These are phyloP conservation scores for Barnettozyma sp. DNA, from an alignment of 805 yeast genomes.

Conservation along the genomic window DNA sequence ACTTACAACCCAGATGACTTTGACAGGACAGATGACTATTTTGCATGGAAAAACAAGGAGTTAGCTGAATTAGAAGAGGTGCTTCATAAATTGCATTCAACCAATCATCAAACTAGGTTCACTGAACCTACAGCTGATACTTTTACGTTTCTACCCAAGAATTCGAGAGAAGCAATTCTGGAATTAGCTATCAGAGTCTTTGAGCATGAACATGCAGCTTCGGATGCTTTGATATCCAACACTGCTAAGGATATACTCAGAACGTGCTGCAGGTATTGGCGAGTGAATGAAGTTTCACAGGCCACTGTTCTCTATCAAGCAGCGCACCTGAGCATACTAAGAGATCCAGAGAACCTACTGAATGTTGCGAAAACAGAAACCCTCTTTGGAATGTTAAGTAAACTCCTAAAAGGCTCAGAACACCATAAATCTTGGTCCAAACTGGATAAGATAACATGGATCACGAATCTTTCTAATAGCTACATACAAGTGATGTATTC, in stretches of 20 bases:
- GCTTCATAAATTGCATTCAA: conserved; percentile 15
- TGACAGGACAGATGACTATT: conserved; percentile 27
- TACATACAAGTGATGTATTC: conserved; percentile 41
- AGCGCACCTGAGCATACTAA: conserved; percentile 31
- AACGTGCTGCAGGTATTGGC: conserved; percentile 50
- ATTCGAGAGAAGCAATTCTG: conserved; percentile 35
- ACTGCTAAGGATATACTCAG: conserved; percentile 37
- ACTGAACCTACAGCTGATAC: not conserved
- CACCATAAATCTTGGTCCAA: conserved; percentile 33
- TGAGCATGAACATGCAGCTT: conserved; percentile 27
- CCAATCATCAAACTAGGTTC: not conserved
- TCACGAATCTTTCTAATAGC: conserved; percentile 35
- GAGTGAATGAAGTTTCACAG: conserved; percentile 43
- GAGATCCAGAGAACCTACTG: conserved; percentile 23
- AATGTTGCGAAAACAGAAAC: conserved; percentile 27
- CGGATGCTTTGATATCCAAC: conserved; percentile 32
- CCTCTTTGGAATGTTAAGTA: conserved; percentile 29
- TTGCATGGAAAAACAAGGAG: conserved; percentile 37
- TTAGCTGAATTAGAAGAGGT: conserved; percentile 26
- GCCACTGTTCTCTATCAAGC: conserved; percentile 47
- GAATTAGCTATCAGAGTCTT: conserved; percentile 38
- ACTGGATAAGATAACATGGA: conserved; percentile 46
- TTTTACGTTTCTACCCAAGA: conserved; percentile 32
- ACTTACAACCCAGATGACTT: conserved; percentile 32
- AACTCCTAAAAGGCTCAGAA: conserved; percentile 19